phyloP scores from a whole-genome alignment of 208 protist genomes.

The Acanthamoeba sp. region DNA sequence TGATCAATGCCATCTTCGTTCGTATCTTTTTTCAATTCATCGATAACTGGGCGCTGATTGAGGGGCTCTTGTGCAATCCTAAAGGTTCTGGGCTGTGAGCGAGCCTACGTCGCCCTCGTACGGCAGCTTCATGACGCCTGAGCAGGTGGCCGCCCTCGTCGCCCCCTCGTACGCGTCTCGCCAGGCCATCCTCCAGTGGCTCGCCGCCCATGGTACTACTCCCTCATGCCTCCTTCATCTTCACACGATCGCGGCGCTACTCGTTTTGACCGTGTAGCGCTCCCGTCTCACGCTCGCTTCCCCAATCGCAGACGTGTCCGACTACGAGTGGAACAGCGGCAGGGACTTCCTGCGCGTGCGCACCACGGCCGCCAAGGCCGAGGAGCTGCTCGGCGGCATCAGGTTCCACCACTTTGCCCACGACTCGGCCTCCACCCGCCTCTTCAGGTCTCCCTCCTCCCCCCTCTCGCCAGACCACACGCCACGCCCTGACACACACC shows the following conservation, averaged over 20 bases:
- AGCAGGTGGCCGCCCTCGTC: not conserved
- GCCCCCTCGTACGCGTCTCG: not conserved
- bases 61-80: too few species aligned
- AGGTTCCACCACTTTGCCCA: conserved; percentile 15
- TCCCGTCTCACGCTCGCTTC: too few species aligned
- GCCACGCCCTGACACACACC: too few species aligned
- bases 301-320: not conserved
- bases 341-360: conserved; percentile 55
- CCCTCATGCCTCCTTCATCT: not conserved
- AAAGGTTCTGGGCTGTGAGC: conserved; percentile 67
- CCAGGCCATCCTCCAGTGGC: conserved; percentile 26
- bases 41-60: too few species aligned
- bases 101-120: conserved; percentile 54
- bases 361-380: not conserved
- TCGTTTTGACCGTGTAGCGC: too few species aligned
- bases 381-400: conserved; percentile 37
- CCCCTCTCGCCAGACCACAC: not conserved
- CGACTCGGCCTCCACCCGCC: not conserved
- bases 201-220: conserved; percentile 4
- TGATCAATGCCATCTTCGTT: not conserved
- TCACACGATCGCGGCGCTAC: too few species aligned
- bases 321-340: conserved; percentile 24
- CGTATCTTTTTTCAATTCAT: not conserved
- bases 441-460: not conserved
- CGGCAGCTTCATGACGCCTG: conserved; percentile 25